These are phyloP conservation scores for Gnomoniopsis smithogilvyi DNA, from an alignment of 2,329 filamentous ascomycete genomes.

Conservation along the genomic window DNA sequence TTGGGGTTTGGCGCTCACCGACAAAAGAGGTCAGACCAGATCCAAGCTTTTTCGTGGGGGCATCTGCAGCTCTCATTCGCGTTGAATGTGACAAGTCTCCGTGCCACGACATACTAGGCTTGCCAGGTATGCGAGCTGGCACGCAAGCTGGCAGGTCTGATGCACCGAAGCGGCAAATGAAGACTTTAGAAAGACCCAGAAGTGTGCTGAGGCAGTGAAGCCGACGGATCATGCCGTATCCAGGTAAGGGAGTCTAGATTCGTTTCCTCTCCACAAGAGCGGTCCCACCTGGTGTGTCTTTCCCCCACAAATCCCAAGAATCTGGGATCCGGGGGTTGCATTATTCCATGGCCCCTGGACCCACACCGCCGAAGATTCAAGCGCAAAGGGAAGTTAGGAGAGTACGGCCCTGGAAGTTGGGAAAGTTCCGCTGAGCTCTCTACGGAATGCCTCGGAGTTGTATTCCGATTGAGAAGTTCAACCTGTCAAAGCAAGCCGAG, in stretches of 20 bases:
- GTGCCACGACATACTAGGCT: neutral
- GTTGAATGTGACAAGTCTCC: neutral
- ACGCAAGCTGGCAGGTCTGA: neutral
- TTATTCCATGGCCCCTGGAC: slow-evolving; percentile 8
- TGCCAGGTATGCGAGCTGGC: neutral
- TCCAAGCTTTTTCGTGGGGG: neutral
- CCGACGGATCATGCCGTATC: too few relatives aligned
- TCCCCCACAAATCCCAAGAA: slow-evolving; percentile 1
- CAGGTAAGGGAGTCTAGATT: neutral
- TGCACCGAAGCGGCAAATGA: neutral
- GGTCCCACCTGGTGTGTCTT: neutral
- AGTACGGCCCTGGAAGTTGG: neutral
- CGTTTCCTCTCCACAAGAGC: neutral
- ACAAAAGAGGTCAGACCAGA: slow-evolving; percentile 5
- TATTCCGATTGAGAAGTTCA: too few relatives aligned
- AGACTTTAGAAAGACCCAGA: neutral
- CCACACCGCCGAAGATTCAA: neutral
- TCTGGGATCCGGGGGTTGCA: slow-evolving; percentile 10
- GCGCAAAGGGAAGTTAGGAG: neutral
- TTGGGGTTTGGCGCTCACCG: slow-evolving; percentile 13
- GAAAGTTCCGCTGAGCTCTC: too few relatives aligned
- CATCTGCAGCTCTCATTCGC: slow-evolving; percentile 9
- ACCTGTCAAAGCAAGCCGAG: too few relatives aligned
- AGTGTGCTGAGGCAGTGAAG: too few relatives aligned
- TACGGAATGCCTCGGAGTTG: too few relatives aligned